Evolutionary conservation across 2,329 filamentous ascomycete genomes (phyloP).

Genomic region (Botrytis byssoidea): DNA sequence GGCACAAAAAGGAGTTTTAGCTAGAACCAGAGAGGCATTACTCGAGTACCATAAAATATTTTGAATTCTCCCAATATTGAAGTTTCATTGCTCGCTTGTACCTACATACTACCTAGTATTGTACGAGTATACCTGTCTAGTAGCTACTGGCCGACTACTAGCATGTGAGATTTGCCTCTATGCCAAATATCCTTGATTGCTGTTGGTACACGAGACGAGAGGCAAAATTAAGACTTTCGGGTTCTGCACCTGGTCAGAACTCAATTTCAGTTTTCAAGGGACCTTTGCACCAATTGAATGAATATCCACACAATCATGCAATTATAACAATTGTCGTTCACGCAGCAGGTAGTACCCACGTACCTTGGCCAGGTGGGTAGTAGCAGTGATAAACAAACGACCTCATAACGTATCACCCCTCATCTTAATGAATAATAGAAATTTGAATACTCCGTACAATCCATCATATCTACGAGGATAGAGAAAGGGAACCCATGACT

Average conservation of each 20-base stretch:
- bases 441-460: no score
- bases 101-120: no score
- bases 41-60: conserved; percentile 29
- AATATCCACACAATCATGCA: not conserved
- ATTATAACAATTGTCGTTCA: not conserved
- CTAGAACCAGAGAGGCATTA: conserved; percentile 33
- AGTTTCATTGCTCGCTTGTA: conserved; percentile 3
- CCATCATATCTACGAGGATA: not conserved
- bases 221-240: not conserved
- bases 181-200: not conserved
- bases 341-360: not conserved
- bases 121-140: not conserved
- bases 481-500: conserved; percentile 5
- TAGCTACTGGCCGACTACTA: not conserved
- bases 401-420: not conserved
- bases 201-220: not conserved
- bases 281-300: not conserved
- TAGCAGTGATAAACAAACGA: not conserved
- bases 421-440: not conserved
- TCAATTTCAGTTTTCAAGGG: not conserved
- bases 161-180: not conserved
- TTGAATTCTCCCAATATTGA: conserved; percentile 23
- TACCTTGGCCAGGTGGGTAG: not conserved
- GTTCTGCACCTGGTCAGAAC: not conserved
- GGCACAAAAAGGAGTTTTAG: conserved; percentile 35